Evolutionary conservation across 345 rosid species (phyloP), one percentile per base, ranked within the genome.

Genomic region (Hypericum androsaemum): DNA sequence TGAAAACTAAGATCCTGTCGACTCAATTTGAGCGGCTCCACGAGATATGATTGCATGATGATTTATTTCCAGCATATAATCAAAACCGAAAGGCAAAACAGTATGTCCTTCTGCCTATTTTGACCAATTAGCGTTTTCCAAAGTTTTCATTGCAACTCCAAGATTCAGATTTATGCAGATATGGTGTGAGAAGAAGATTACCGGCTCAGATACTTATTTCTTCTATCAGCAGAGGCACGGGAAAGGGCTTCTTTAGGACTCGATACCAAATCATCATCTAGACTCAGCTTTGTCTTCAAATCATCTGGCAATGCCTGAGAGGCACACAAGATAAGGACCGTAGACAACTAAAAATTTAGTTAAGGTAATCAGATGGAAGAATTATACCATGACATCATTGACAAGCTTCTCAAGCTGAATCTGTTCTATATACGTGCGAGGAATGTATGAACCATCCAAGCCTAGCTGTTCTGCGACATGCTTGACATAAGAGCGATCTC

Each of bases 211-310:
- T 92, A 83, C 62, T 88, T 85, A 63, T 39, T 77, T 75, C 94
- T 80, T 71, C 95, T 71, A 69, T 92, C 98, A 53, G 88, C 88
- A 64, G 98, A 92, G 14, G 95, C 96, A 58, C 96, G 86, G 48
- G 96, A 90, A 63, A 90, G 89, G 60, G 95, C 89, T 80, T 88
- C 96, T 74, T 92, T 85, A 59, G 96, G 98, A 74, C 96, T 92
- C 49, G 81, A 81, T 66, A 76, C 80, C 46, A 77, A 50, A 71
- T 87, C 98, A 63, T 92, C 96, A 48, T 88, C 95, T 54, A 92
- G 74, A 73, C 98, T 92, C 37, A 92, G 94, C 66, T 92, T 83
- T 16, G 82, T 80, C 80, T 76, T 88, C 71, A 92, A 69, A 75
- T 92, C 98, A 64, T 88, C 97, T 58, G 97, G 98, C 64, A 92